Evolutionary conservation across 179 eudicot genomes (phyloP).

Genomic region (Beta macrorhiza): DNA sequence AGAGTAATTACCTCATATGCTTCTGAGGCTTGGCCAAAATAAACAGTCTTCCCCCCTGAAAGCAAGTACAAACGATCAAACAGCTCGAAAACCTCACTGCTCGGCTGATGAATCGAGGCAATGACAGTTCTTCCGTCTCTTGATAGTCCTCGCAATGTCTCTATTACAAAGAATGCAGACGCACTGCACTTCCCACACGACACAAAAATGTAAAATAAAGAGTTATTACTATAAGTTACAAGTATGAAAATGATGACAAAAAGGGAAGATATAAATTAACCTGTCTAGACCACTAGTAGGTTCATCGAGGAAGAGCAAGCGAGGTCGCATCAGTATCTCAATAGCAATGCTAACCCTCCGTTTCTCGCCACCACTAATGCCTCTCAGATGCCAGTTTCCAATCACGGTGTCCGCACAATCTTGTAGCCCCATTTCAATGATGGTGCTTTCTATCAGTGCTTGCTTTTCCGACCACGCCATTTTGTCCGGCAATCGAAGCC

Average conservation of each 20-base stretch:
- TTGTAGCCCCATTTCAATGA: conserved; percentile 96
- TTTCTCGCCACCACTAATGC: conserved; percentile 94
- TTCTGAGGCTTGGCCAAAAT: conserved; percentile 94
- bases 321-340: conserved; percentile 92
- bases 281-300: conserved; percentile 99
- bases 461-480: conserved; percentile 75
- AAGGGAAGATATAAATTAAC: conserved; percentile 20
- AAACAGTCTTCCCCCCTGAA: conserved; percentile 87
- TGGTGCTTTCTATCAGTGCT: conserved; percentile 84
- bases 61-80: conserved; percentile 94
- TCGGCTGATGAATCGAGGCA: conserved; percentile 96
- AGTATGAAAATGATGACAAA: too few relatives aligned
- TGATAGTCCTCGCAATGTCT: conserved; percentile 79
- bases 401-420: conserved; percentile 95
- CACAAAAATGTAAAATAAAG: not conserved
- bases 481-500: conserved; percentile 73
- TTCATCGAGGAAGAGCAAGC: conserved; percentile 92
- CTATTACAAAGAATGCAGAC: conserved; percentile 93
- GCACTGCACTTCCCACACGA: conserved; percentile 54
- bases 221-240: not conserved
- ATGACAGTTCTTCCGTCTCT: conserved; percentile 95
- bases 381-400: conserved; percentile 98
- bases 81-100: conserved; percentile 98
- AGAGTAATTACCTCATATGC: conserved; percentile 65
- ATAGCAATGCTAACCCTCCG: conserved; percentile 90